Conservation (phyloP, 331 rosid genomes). For the Acacia pycnantha region DNA sequence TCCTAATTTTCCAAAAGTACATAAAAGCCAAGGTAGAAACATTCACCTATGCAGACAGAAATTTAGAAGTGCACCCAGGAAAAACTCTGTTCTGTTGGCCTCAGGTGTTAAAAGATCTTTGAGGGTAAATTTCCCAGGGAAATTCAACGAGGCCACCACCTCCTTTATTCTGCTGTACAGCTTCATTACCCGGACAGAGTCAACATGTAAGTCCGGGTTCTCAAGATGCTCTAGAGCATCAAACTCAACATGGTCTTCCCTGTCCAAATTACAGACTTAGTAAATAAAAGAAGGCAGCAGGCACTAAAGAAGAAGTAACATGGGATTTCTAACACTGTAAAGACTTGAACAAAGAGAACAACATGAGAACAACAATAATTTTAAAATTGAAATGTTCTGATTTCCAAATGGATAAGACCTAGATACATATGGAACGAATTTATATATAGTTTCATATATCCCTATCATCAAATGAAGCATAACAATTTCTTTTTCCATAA, state of each 20-base stretch:
- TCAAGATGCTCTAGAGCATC: constrained; percentile 73
- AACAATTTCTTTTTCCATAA: neutral
- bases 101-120: constrained; percentile 68
- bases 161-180: constrained; percentile 56
- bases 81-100: constrained; percentile 50
- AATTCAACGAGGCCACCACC: constrained; percentile 48
- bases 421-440: neutral
- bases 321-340: neutral
- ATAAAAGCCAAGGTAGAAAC: neutral
- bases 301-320: neutral
- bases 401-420: neutral
- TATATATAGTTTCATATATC: neutral
- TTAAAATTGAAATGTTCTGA: neutral
- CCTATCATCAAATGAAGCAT: neutral
- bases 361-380: neutral
- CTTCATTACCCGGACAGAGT: constrained; percentile 44
- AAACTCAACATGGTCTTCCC: constrained; percentile 80
- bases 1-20: neutral
- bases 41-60: constrained; percentile 62
- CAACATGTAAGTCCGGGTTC: constrained; percentile 64
- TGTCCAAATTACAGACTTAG: constrained; percentile 32
- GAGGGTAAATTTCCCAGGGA: constrained; percentile 58
- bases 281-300: neutral
- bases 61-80: constrained; percentile 74
- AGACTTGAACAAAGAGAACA: neutral